Evolutionary conservation across 305 asterid species (phyloP), one percentile per base, ranked within the genome.

Genomic region (Rubia balearica): DNA sequence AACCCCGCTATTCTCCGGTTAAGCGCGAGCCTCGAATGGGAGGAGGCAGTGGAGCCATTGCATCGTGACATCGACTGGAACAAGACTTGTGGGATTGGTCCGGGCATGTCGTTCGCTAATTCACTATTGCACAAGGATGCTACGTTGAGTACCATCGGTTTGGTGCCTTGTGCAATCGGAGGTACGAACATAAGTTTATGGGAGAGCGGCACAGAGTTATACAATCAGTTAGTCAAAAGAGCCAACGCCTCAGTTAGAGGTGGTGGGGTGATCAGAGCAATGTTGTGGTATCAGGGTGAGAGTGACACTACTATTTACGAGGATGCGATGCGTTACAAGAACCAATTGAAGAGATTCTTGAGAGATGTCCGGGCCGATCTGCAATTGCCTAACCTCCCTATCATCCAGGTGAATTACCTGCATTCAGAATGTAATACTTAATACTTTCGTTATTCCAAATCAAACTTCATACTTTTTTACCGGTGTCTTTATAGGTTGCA

Each of bases 281-380:
- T 84, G 13, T 48, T 84, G 27, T 84, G 88, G 88, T 82, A 81
- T 74, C 88, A 84, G 70, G 88, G 86, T 36, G 88, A 79, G 76
- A 71, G 73, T 21, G 88, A 84, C 55, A 74, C 83, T 0, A 12
- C 17, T 0, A 63, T 36, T 8, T 8, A 6, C 1, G 59, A 77
- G 33, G 79, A 73, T 64, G 81, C 77, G 3, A 36, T 53, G 38
- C 1, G 27, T 16, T 80, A 80, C 73, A 74, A 71, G 70, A 43
- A 17, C 4, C 72, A 71, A 8, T 42, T 77, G 48, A 27, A 71
- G 68, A 56, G 49, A 33, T 80, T 80, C 43, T 67, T 80, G 0
- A 71, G 43, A 6, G 19, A 80, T 24, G 56, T 77, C 3, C 74
- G 81, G 0, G 46, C n/a, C 42, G 84, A 77, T 66, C 41, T 80